Conservation (phyloP, 805 yeast species). For the Lachancea meyersii region DNA sequence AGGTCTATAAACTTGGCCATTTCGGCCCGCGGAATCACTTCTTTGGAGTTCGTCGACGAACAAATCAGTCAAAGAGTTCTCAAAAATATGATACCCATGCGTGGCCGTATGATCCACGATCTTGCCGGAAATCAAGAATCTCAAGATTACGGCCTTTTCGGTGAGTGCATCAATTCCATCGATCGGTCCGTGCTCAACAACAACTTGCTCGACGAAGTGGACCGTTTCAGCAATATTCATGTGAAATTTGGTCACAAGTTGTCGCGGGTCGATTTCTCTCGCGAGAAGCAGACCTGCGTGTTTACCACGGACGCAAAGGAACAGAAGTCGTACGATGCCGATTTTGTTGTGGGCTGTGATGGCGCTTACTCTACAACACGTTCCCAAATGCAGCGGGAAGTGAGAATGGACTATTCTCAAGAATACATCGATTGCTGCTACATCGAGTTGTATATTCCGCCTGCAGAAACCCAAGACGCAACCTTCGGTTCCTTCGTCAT, state of each 20-base stretch:
- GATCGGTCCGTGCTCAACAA: constrained; percentile 68
- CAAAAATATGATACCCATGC: constrained; percentile 69
- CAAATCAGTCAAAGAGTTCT: constrained; percentile 52
- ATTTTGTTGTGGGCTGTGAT: constrained; percentile 75
- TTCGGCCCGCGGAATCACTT: constrained; percentile 74
- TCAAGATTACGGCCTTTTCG: constrained; percentile 73
- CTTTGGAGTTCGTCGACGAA: constrained; percentile 57
- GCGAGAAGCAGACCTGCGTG: constrained; percentile 20
- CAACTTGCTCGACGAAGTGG: constrained; percentile 57
- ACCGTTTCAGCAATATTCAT: constrained; percentile 39
- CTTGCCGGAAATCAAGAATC: constrained; percentile 53
- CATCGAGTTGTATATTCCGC: constrained; percentile 71
- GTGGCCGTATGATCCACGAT: constrained; percentile 86
- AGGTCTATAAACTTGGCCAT: constrained; percentile 83
- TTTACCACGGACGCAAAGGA: constrained; percentile 14
- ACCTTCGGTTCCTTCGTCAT: constrained; percentile 40
- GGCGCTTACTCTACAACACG: constrained; percentile 78
- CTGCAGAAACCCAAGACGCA: constrained; percentile 34
- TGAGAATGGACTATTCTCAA: constrained; percentile 66
- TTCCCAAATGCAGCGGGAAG: constrained; percentile 55
- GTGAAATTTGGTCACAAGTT: constrained; percentile 55
- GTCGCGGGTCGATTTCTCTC: constrained; percentile 34
- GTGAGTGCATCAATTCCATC: constrained; percentile 80
- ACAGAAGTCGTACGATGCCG: constrained; percentile 32
- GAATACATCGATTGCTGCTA: constrained; percentile 81